Evolutionary conservation across 2,329 filamentous ascomycete genomes (phyloP), one percentile per base, ranked within the genome.

Genomic region (Curvularia sp.): DNA sequence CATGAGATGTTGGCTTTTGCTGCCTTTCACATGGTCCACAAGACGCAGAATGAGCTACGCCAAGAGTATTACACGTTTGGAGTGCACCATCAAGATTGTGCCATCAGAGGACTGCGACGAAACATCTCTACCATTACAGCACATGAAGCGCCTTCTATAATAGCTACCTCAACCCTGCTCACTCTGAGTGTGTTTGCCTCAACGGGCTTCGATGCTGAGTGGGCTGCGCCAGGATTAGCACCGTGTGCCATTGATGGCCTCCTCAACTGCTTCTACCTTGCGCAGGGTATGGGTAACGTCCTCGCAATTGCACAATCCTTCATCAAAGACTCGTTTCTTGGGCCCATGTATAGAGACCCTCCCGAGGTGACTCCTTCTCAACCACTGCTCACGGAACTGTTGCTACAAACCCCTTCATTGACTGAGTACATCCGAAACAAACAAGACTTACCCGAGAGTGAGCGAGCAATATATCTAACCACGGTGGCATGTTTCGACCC

Each of bases 1-100:
- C 57, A 81, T 55, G 75, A 79, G 10, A 69, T 81, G 3, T 62
- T 81, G 10, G 78, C 79, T 5, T 74, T 77, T 31, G 69, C 80
- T 0, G 76, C 79, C 13, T 67, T 77, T 15, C 75, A 80, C 54
- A 70, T 77, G 44, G 76, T 73, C 4, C 66, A 73, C 44, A 55
- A 72, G n/a, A 54, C 73, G 7, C 56, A 53, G 9, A 68, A 63
- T 2, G 69, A 70, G 1, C 58, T 69, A 49, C 60, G 66, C 30
- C 47, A 52, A 33, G 57, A 68, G 26, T 77, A 75, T 58, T 75
- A 74, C 24, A 65, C 70, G 8, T 67, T 74, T n/a, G 72, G 72
- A 5, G 71, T 72, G 26, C 72, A 77, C 53, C 76, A 78, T 41
- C 75, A 78, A 55, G 72, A 77, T 52, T 64, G 74, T 44, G 70